Conservation (phyloP, 2,329 filamentous ascomycete genomes). For the Neonectria neomacrospora region DNA sequence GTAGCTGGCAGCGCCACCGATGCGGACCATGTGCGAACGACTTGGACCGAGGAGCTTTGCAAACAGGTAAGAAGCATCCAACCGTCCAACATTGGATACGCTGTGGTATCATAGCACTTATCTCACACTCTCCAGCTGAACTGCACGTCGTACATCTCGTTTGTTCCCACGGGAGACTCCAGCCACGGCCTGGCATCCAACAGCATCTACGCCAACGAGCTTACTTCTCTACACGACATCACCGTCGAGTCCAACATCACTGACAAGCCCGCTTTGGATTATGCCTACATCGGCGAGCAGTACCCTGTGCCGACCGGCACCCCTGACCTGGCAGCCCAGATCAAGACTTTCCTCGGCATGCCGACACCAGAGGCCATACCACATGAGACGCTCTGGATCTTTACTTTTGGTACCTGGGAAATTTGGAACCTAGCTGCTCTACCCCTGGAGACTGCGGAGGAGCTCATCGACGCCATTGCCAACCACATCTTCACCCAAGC, state of each 20-base stretch:
- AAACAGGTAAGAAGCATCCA: constrained; percentile 51
- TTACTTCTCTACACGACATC: constrained; percentile 52
- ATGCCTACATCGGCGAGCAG: constrained; percentile 54
- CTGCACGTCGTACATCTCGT: constrained; percentile 59
- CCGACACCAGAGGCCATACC: constrained; percentile 48
- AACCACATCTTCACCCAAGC: constrained; percentile 57
- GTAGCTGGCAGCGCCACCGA: constrained; percentile 56
- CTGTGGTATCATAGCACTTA: not conserved
- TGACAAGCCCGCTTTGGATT: constrained; percentile 54
- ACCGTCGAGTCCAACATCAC: constrained; percentile 47
- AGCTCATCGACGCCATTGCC: constrained; percentile 51
- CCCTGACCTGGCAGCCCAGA: constrained; percentile 58
- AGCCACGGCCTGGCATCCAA: constrained; percentile 65
- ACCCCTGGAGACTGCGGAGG: constrained; percentile 53
- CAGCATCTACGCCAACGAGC: constrained; percentile 58
- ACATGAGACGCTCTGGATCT: constrained; percentile 63
- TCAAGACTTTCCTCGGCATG: constrained; percentile 58
- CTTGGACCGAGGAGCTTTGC: constrained; percentile 63
- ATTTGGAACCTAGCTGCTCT: constrained; percentile 63
- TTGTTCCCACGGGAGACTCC: constrained; percentile 57
- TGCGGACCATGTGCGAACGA: constrained; percentile 36
- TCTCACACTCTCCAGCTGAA: constrained; percentile 52
- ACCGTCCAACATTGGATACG: not conserved
- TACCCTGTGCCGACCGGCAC: constrained; percentile 55
- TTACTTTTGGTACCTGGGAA: constrained; percentile 66